Percentiles rank a stretch among this genome's conserved stretches.
These are phyloP conservation scores for Phylloporus sp. DNA, from an alignment of 1,284 basidiomycete species.

Conservation along the genomic window DNA sequence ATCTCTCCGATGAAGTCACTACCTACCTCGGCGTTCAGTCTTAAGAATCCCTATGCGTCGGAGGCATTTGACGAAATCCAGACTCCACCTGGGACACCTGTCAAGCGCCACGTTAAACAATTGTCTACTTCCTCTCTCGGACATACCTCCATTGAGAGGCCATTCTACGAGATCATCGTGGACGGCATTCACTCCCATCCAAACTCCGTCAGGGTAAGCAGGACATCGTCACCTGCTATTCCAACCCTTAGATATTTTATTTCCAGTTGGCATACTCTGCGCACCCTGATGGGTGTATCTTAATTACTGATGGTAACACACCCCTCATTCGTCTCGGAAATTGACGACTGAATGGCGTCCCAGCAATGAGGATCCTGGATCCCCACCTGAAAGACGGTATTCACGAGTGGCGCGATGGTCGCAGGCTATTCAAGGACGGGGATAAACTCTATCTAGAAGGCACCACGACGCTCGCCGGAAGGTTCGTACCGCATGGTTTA, in stretches of 20 bases:
- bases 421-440: constrained; percentile 80
- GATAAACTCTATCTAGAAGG: constrained; percentile 83
- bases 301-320: constrained; percentile 82
- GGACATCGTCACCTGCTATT: constrained; percentile 12
- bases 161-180: constrained; percentile 89
- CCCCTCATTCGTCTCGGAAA: background rate
- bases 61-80: constrained; percentile 69
- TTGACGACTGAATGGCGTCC: constrained; percentile 3
- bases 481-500: constrained; percentile 41
- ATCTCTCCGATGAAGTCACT: constrained; percentile 16
- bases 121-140: constrained; percentile 43
- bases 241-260: constrained; percentile 1
- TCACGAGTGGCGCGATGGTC: constrained; percentile 86
- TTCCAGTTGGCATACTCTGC: constrained; percentile 80
- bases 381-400: constrained; percentile 82
- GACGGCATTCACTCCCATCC: constrained; percentile 93
- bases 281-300: constrained; percentile 82
- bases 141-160: constrained; percentile 58
- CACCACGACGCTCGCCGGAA: constrained; percentile 87
- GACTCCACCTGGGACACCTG: constrained; percentile 65
- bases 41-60: constrained; percentile 38
- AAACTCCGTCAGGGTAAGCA: constrained; percentile 78
- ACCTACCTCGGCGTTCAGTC: constrained; percentile 2
- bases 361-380: constrained; percentile 88
- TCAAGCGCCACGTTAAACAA: constrained; percentile 26